These are phyloP conservation scores for Bretschneidera sinensis DNA, from an alignment of 345 rosid genomes.

Conservation along the genomic window DNA sequence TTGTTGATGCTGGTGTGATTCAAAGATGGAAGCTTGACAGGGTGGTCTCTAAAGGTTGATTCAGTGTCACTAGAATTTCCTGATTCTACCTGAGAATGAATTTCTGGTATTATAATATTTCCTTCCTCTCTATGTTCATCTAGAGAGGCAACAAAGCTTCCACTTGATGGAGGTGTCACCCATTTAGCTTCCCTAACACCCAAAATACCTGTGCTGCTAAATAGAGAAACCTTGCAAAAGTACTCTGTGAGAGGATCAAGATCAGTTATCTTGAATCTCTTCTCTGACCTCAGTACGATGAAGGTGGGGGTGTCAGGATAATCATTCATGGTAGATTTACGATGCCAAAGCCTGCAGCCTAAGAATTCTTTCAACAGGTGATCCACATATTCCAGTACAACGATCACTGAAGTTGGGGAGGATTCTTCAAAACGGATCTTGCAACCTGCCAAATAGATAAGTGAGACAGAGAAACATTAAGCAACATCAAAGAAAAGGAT, in stretches of 20 bases:
- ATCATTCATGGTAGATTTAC: constrained; percentile 30
- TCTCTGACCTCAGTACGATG: constrained; percentile 33
- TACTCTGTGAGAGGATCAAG: constrained; percentile 40
- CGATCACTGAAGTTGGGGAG: constrained; percentile 33
- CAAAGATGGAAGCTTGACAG: constrained; percentile 10
- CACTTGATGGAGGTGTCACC: constrained; percentile 27
- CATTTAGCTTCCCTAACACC: constrained; percentile 46
- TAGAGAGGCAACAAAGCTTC: not conserved
- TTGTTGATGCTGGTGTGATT: constrained; percentile 16
- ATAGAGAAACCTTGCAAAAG: constrained; percentile 32
- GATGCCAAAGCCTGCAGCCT: constrained; percentile 53
- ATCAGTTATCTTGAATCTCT: constrained; percentile 25
- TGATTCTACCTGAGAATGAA: constrained; percentile 26
- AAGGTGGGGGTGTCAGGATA: constrained; percentile 34
- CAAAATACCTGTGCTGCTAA: constrained; percentile 20
- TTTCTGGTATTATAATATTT: constrained; percentile 3
- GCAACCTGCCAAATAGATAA: constrained; percentile 32
- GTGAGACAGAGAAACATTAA: not conserved
- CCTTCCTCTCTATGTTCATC: constrained; percentile 4
- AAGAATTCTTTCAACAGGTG: constrained; percentile 21
- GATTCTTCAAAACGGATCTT: constrained; percentile 37
- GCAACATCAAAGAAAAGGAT: not conserved
- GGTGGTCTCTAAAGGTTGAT: constrained; percentile 6
- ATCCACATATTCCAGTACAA: constrained; percentile 28
- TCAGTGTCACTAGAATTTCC: constrained; percentile 16